These are phyloP conservation scores for Hypoxylon crocopeplum DNA, from an alignment of 495 filamentous ascomycete genomes.

Conservation along the genomic window DNA sequence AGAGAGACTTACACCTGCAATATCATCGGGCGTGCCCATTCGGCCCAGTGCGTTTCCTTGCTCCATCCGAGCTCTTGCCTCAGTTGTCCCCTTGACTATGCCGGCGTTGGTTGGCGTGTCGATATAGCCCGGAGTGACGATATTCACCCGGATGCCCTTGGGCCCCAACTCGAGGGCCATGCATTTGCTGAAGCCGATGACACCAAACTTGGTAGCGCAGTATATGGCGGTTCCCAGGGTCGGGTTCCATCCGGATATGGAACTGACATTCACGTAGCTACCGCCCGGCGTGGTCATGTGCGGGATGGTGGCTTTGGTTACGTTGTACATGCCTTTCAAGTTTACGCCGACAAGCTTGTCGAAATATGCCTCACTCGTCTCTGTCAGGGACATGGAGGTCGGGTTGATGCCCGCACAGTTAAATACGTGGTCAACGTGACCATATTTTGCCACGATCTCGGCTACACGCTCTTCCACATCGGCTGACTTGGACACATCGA, in stretches of 20 bases:
- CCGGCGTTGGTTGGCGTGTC: conserved; percentile 37
- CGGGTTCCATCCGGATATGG: conserved; percentile 50
- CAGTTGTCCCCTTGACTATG: conserved; percentile 29
- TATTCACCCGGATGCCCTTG: conserved; percentile 60
- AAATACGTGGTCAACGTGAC: conserved; percentile 54
- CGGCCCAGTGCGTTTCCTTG: conserved; percentile 56
- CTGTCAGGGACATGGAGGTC: conserved; percentile 47
- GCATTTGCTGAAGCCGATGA: conserved; percentile 62
- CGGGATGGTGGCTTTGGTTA: conserved; percentile 43
- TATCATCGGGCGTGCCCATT: conserved; percentile 59
- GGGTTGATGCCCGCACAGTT: conserved; percentile 62
- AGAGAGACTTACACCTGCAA: conserved; percentile 51
- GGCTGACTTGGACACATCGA: conserved; percentile 48
- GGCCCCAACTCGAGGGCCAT: conserved; percentile 62
- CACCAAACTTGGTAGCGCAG: conserved; percentile 58
- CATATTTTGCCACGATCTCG: conserved; percentile 39
- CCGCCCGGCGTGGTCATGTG: conserved; percentile 40
- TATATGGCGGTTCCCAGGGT: conserved; percentile 52
- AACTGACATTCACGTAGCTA: conserved; percentile 52
- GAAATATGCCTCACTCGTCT: conserved; percentile 34
- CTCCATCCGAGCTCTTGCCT: conserved; percentile 46
- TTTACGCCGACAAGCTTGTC: conserved; percentile 42
- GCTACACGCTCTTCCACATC: conserved; percentile 40
- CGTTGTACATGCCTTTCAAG: conserved; percentile 44
- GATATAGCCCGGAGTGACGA: conserved; percentile 59